These are phyloP conservation scores for Penicillium cosmopolitanum DNA, from an alignment of 495 filamentous ascomycete species.

Conservation along the genomic window DNA sequence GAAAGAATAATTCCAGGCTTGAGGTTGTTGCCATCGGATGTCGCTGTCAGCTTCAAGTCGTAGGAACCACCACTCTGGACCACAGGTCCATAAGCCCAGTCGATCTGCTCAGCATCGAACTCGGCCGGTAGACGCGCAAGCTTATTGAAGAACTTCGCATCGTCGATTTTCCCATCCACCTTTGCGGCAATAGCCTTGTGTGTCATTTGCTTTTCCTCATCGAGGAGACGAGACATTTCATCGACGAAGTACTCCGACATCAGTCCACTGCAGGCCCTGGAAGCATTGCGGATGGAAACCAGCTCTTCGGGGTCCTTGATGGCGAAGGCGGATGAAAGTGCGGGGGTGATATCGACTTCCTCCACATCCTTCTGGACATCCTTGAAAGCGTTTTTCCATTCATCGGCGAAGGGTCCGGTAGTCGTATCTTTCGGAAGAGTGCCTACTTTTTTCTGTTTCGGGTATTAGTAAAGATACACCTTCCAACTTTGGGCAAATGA, in stretches of 20 bases:
- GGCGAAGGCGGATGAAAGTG: slow-evolving; percentile 84
- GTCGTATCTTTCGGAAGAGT: slow-evolving; percentile 80
- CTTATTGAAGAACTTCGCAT: slow-evolving; percentile 88
- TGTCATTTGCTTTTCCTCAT: slow-evolving; percentile 94
- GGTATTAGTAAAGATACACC: background rate
- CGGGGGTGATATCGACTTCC: slow-evolving; percentile 82
- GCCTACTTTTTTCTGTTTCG: slow-evolving; percentile 79
- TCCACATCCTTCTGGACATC: slow-evolving; percentile 82
- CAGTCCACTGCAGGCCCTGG: slow-evolving; percentile 86
- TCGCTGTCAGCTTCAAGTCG: slow-evolving; percentile 77
- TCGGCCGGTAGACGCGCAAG: slow-evolving; percentile 78
- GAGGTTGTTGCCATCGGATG: slow-evolving; percentile 80
- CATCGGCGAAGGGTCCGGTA: slow-evolving; percentile 87
- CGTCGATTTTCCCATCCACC: slow-evolving; percentile 88
- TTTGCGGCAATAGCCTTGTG: slow-evolving; percentile 82
- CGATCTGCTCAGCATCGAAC: slow-evolving; percentile 88
- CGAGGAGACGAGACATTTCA: slow-evolving; percentile 93
- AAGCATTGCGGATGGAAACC: slow-evolving; percentile 87
- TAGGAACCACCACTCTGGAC: slow-evolving; percentile 96
- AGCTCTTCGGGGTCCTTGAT: slow-evolving; percentile 96
- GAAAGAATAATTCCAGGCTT: slow-evolving; percentile 91
- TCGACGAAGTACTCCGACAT: slow-evolving; percentile 95
- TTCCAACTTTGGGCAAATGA: background rate
- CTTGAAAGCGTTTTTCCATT: slow-evolving; percentile 84
- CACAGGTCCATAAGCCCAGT: slow-evolving; percentile 90